Conservation (phyloP, 2,329 filamentous ascomycete genomes). For the Diaporthe eres region DNA sequence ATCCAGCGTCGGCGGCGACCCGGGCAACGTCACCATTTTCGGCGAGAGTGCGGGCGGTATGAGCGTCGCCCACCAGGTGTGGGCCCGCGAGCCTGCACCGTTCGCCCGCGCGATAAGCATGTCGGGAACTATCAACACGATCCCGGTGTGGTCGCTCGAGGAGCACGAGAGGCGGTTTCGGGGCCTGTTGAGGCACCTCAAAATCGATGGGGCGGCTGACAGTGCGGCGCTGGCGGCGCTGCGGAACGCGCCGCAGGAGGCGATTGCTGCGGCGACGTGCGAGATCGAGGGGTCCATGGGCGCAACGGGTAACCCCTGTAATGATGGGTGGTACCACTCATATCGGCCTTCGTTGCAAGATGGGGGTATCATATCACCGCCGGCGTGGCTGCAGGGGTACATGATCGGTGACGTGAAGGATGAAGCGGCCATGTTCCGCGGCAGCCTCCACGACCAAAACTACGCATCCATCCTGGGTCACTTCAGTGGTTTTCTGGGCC, state of each 20-base stretch:
- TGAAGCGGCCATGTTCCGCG: conserved; percentile 14
- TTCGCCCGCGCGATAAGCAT: conserved; percentile 21
- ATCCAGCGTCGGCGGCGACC: conserved; percentile 56
- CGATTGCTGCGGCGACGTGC: conserved; percentile 4
- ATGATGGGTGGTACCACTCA: conserved; percentile 4
- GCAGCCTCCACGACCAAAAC: neutral
- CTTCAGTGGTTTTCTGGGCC: neutral
- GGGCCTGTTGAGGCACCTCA: conserved; percentile 9
- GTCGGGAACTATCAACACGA: neutral
- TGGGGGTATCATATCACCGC: neutral
- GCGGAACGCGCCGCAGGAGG: neutral
- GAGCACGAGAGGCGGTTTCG: conserved; percentile 23
- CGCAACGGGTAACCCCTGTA: neutral
- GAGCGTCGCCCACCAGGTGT: conserved; percentile 57
- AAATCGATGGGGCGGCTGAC: neutral
- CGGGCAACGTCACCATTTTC: conserved; percentile 75
- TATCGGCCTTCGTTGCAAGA: neutral
- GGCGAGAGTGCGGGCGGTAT: conserved; percentile 73
- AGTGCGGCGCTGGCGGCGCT: neutral
- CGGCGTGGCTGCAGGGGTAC: neutral
- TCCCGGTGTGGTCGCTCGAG: conserved; percentile 17
- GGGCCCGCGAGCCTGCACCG: neutral
- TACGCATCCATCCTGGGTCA: conserved; percentile 5
- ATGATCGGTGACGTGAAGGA: conserved; percentile 9
- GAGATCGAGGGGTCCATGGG: conserved; percentile 19